Evolutionary conservation across 1,139 yeast genomes (phyloP).

Genomic region (Keqinozyma sinolaborantium): DNA sequence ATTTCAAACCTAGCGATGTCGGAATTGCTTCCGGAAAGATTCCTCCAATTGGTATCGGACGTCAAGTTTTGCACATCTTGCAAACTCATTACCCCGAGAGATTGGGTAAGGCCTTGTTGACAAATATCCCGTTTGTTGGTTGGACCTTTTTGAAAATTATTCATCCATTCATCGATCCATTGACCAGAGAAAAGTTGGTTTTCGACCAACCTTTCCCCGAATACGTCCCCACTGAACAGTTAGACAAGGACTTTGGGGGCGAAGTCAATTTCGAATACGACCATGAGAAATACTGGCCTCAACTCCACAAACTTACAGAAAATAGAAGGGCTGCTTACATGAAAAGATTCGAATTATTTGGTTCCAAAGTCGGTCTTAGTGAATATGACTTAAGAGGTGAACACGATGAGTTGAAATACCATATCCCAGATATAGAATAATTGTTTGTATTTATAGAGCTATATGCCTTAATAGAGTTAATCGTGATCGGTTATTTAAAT

Average conservation of each 20-base stretch:
- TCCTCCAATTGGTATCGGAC: slow-evolving; percentile 79
- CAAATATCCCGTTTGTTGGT: slow-evolving; percentile 48
- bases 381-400: slow-evolving; percentile 76
- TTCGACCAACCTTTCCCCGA: slow-evolving; percentile 46
- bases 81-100: slow-evolving; percentile 54
- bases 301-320: slow-evolving; percentile 38
- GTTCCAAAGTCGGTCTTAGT: slow-evolving; percentile 40
- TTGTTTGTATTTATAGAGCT: slow-evolving; percentile 2
- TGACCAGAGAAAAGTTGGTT: slow-evolving; percentile 46
- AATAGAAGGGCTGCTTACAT: slow-evolving; percentile 31
- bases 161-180: slow-evolving; percentile 49
- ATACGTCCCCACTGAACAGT: slow-evolving; percentile 43
- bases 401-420: slow-evolving; percentile 34
- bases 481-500: no score
- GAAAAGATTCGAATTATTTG: slow-evolving; percentile 37
- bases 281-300: slow-evolving; percentile 43
- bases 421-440: slow-evolving; percentile 25
- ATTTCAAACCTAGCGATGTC: slow-evolving; percentile 43
- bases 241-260: slow-evolving; percentile 47
- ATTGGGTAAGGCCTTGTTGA: slow-evolving; percentile 44
- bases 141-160: slow-evolving; percentile 45
- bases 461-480: slow-evolving; percentile 3
- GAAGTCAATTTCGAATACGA: slow-evolving; percentile 38
- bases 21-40: slow-evolving; percentile 60
- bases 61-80: slow-evolving; percentile 68